These are phyloP conservation scores for Trichoderma arundinaceum DNA, from an alignment of 2,329 filamentous ascomycete species.

Conservation along the genomic window DNA sequence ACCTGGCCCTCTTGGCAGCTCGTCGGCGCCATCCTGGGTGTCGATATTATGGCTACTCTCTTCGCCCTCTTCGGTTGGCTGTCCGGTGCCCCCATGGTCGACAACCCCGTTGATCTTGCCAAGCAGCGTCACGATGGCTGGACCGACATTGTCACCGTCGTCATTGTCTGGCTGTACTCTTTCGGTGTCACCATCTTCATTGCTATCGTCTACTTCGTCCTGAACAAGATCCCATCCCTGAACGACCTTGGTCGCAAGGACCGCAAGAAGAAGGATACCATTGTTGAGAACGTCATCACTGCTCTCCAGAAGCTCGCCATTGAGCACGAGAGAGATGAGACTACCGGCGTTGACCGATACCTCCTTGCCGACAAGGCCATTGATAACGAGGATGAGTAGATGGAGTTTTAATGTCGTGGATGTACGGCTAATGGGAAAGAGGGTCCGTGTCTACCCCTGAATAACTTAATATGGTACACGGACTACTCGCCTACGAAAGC, in stretches of 20 bases:
- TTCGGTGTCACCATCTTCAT: constrained; percentile 87
- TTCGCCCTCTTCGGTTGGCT: constrained; percentile 90
- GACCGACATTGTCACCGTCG: constrained; percentile 81
- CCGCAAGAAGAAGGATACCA: constrained; percentile 66
- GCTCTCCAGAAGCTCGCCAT: constrained; percentile 29
- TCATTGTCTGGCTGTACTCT: constrained; percentile 90
- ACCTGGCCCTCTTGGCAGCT: constrained; percentile 91
- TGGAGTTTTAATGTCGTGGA: constrained; percentile 27
- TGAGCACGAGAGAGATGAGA: constrained; percentile 26
- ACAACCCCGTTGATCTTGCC: constrained; percentile 22
- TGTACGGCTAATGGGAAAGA: constrained; percentile 15
- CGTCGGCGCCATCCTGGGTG: constrained; percentile 74
- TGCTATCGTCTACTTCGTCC: constrained; percentile 74
- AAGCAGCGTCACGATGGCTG: constrained; percentile 44
- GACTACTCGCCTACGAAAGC: constrained; percentile 14
- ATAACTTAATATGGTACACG: constrained; percentile 23
- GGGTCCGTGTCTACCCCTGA: constrained; percentile 5
- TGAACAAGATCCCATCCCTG: constrained; percentile 80
- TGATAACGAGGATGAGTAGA: constrained; percentile 28
- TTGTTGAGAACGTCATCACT: constrained; percentile 30
- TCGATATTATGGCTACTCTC: constrained; percentile 83
- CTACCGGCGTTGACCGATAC: constrained; percentile 18
- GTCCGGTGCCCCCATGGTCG: constrained; percentile 48
- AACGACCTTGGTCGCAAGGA: constrained; percentile 91
- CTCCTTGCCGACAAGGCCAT: constrained; percentile 27